phyloP scores from a whole-genome alignment of 495 filamentous ascomycete species.

The Talaromyces ruber region DNA sequence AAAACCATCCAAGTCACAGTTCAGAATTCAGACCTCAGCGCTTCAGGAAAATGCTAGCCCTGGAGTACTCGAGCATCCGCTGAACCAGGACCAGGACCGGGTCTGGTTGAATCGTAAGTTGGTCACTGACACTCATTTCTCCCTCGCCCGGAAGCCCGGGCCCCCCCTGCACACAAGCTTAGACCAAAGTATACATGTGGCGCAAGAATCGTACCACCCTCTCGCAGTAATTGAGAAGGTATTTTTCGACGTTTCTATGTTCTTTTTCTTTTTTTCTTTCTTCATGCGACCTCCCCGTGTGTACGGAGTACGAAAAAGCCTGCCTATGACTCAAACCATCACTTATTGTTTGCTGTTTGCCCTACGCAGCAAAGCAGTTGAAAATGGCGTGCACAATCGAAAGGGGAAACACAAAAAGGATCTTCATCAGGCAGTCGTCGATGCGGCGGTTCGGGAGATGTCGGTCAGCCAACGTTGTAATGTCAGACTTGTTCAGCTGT shows the following conservation, averaged over 20 bases:
- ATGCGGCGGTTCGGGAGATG: not conserved
- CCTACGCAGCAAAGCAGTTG: not conserved
- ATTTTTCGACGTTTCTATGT: not conserved
- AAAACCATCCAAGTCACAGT: not conserved
- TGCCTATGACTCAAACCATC: not conserved
- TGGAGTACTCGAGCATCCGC: not conserved
- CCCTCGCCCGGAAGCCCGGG: not conserved
- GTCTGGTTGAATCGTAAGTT: not conserved
- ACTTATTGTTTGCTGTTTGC: not conserved
- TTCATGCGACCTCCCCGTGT: not conserved
- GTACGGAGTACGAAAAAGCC: not conserved
- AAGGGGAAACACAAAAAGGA: not conserved
- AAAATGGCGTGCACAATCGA: not conserved
- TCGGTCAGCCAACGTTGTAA: not conserved
- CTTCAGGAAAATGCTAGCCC: not conserved
- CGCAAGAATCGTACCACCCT: not conserved
- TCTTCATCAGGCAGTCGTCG: not conserved
- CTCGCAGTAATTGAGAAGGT: not conserved
- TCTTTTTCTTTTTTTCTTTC: not conserved
- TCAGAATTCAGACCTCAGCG: not conserved
- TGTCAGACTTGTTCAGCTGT: not conserved
- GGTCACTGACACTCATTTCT: not conserved
- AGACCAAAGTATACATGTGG: not conserved
- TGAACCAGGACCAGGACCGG: not conserved
- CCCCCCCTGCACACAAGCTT: not conserved